These are phyloP conservation scores for Exophiala sideris DNA, from an alignment of 2,329 filamentous ascomycete genomes.

Conservation along the genomic window DNA sequence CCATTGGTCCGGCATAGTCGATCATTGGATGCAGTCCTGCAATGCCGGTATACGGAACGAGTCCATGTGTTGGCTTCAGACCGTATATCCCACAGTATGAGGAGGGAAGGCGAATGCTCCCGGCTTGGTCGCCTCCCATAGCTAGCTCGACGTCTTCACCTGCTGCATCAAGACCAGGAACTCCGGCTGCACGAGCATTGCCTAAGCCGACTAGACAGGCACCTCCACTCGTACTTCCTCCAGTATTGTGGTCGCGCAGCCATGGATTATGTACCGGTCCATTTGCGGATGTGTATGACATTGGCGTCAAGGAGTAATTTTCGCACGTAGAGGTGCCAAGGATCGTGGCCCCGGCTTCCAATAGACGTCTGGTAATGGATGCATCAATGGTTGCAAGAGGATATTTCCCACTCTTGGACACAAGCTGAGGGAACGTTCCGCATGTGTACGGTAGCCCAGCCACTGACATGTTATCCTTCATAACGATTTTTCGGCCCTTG, in stretches of 20 bases:
- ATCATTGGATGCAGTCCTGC: slow-evolving; percentile 40
- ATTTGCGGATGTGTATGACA: slow-evolving; percentile 37
- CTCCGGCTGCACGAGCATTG: slow-evolving; percentile 16
- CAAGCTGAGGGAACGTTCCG: slow-evolving; percentile 35
- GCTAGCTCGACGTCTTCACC: slow-evolving; percentile 36
- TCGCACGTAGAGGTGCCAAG: slow-evolving; percentile 39
- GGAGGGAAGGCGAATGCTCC: slow-evolving; percentile 39
- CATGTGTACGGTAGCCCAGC: slow-evolving; percentile 36
- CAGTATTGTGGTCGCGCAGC: slow-evolving; percentile 33
- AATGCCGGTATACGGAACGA: slow-evolving; percentile 52
- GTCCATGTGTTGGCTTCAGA: slow-evolving; percentile 48
- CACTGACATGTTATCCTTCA: slow-evolving; percentile 40
- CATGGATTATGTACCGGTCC: slow-evolving; percentile 39
- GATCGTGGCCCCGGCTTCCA: slow-evolving; percentile 35
- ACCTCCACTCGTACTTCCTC: slow-evolving; percentile 39
- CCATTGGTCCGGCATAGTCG: slow-evolving; percentile 49
- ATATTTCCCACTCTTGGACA: slow-evolving; percentile 30
- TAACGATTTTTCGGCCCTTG: slow-evolving; percentile 32
- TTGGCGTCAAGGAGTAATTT: slow-evolving; percentile 37
- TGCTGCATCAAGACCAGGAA: slow-evolving; percentile 22
- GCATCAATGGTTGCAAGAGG: slow-evolving; percentile 37
- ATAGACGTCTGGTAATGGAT: slow-evolving; percentile 34
- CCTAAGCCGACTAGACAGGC: slow-evolving; percentile 33
- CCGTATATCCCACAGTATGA: slow-evolving; percentile 43
- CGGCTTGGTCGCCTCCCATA: slow-evolving; percentile 41